Base-by-base conservation (phyloP, 495 filamentous ascomycete species). In the Wilcoxina mikolae region DNA sequence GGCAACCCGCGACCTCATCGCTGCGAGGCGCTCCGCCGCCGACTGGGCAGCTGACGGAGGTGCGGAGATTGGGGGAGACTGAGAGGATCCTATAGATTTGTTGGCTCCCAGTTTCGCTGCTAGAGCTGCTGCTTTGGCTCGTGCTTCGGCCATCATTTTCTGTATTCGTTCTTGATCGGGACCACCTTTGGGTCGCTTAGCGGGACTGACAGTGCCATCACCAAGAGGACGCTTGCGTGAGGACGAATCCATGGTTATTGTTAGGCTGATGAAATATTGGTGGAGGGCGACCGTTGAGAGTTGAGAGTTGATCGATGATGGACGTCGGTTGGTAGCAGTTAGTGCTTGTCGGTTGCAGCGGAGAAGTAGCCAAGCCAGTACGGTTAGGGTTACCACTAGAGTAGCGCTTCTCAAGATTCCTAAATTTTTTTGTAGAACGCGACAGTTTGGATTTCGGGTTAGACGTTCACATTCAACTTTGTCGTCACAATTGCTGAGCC, bases 1-100 rank as follows among this genome's bases (percentile, higher is more conserved):
- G 35, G 83, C 83, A 10, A 93, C 81, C 65, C 85, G 76, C 3
- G 87, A 87, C 67, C 84, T 94, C 71, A 95, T 71, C n/a, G 79
- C 78, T 1, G 78, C 80, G 46, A 84, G 68, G 42, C 67, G 65
- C 54, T 72, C 74, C 71, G 80, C 45, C 69, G 71, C 68, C 55
- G 74, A 71, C 60, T 77, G 66, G 27, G 75, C 41, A 12, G 55
- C 44, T 12, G 60, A 27, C 29, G 52, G 51, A 5, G 38, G n/a
- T 48, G 51, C 2, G 41, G 52, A 51, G 48, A 63, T 53, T 48
- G 72, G 57, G 18, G 72, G 54, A 48, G 75, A 76, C 68, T 61
- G 66, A 12, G 70, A 66, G 41, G 69, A 60, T 45, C 71, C 60
- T 33, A 68, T 67, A 10, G 68, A 60, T 58, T 69, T 73, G 23